Base-by-base conservation (phyloP, 164 flowering plant genomes). In the Magnolia sinica region DNA sequence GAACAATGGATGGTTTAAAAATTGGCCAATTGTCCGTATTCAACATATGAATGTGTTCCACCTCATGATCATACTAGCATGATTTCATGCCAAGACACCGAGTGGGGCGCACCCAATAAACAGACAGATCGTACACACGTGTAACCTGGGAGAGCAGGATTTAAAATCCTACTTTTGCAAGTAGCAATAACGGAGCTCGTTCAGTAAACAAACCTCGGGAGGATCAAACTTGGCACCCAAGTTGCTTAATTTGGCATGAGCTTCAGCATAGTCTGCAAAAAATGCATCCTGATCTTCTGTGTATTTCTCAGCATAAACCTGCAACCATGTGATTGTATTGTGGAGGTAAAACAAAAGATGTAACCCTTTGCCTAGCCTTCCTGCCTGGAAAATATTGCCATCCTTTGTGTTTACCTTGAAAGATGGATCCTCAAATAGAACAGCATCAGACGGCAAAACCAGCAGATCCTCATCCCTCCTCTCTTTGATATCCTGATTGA, bases 191-290 rank as follows among this genome's bases (percentile, higher is more conserved):
- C 20, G 7, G 52, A 29, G 64, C 9, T 27, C 24, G 64, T 19
- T 18, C 18, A 59, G 76, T 19, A 29, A 65, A 80, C 88, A 79
- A 73, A 94, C 99, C 98, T 96, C 93, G 50, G 96, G 94, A 78
- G 99, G 99, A 70, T 92, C 97, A 87, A 94, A 94, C 78, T 94
- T 93, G 24, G 98, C 97, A 76, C 99, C 99, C 86, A 87, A 89
- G 79, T 92, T 92, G 86, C 99, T 96, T 70, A 96, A 97, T 80
- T 90, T 91, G 71, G 98, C 97, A 90, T 96, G 99, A 67, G 99
- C 94, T 89, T 96, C 97, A 81, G 98, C 99, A 83, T 96, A 96
- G 83, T 96, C 99, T 81, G 90, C 87, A 84, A 91, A 94, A 83
- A 96, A 96, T 74, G 92, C 89, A 59, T 92, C 97, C 79, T 90